Percentiles rank a stretch among this genome's conserved stretches.
phyloP scores from a whole-genome alignment of 192 early-diverging fungal species.

The Coemansia javaensis region DNA sequence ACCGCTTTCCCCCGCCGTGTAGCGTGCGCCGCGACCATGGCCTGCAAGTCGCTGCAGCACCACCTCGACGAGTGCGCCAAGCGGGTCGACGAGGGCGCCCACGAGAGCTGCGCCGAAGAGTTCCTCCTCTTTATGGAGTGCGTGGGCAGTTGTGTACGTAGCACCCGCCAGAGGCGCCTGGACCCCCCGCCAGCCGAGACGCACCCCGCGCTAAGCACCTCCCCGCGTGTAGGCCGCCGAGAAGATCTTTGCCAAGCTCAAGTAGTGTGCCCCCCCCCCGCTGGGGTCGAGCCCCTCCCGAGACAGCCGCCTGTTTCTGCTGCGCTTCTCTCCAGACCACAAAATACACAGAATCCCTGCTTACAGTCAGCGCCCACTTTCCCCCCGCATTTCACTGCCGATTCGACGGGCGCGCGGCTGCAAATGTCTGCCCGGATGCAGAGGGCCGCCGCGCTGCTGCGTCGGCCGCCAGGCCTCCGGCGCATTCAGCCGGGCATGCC shows the following conservation, averaged over 20 bases:
- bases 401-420: neutral
- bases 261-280: no score
- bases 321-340: no score
- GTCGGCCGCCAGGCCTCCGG: neutral
- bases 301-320: no score
- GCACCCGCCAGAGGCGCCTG: neutral
- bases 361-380: neutral
- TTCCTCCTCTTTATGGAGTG: constrained; percentile 79
- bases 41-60: constrained; percentile 68
- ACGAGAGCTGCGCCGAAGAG: constrained; percentile 75
- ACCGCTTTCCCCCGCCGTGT: constrained; percentile 23
- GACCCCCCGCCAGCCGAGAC: neutral
- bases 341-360: no score
- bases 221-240: constrained; percentile 51
- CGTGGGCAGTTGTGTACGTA: constrained; percentile 75
- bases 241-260: constrained; percentile 58
- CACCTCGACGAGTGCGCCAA: constrained; percentile 71
- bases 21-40: constrained; percentile 54
- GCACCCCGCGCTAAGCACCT: no score
- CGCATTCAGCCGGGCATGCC: neutral
- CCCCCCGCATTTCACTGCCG: neutral
- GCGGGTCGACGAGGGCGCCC: constrained; percentile 68
- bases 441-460: neutral
- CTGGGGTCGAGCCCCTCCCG: no score
- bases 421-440: neutral